Percentiles rank a stretch among this genome's conserved stretches.
Evolutionary conservation across 192 early-diverging fungal species (phyloP).

Genomic region (Phlyctochytrium arcticum): DNA sequence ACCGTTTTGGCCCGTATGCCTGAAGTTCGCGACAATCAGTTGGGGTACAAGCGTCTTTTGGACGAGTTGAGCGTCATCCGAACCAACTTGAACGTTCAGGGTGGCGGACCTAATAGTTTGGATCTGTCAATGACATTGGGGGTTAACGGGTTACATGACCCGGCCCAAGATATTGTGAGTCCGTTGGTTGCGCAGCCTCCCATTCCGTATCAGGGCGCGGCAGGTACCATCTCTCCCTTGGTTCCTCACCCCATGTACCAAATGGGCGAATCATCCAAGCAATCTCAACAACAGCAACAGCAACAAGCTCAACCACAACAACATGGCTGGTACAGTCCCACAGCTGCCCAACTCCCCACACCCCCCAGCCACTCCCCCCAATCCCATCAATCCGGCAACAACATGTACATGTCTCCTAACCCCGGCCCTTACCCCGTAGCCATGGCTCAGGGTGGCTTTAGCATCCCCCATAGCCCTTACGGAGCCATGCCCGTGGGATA

Average conservation of each 20-base stretch:
- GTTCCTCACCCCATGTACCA: not conserved
- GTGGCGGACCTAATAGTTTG: not conserved
- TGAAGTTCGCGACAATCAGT: slow-evolving; percentile 61
- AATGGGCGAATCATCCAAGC: not conserved
- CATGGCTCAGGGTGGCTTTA: not conserved
- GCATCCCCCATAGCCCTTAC: too few relatives aligned
- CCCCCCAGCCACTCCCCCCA: slow-evolving; percentile 18
- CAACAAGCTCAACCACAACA: not conserved
- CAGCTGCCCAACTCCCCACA: slow-evolving; percentile 11
- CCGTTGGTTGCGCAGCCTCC: slow-evolving; percentile 4
- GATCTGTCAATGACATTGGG: not conserved
- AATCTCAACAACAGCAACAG: not conserved
- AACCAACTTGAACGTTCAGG: not conserved
- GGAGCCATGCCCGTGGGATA: too few relatives aligned
- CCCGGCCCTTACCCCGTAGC: too few relatives aligned
- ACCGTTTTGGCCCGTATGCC: slow-evolving; percentile 47
- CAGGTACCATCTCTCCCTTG: not conserved
- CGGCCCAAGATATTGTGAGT: slow-evolving; percentile 4
- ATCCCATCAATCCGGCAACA: not conserved
- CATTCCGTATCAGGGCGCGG: not conserved
- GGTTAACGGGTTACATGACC: not conserved
- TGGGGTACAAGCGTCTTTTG: slow-evolving; percentile 73
- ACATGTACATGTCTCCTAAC: not conserved
- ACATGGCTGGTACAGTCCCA: not conserved
- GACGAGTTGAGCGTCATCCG: slow-evolving; percentile 62